Conservation (phyloP, 768 basidiomycete species). For the Amanita pseudoporphyria region DNA sequence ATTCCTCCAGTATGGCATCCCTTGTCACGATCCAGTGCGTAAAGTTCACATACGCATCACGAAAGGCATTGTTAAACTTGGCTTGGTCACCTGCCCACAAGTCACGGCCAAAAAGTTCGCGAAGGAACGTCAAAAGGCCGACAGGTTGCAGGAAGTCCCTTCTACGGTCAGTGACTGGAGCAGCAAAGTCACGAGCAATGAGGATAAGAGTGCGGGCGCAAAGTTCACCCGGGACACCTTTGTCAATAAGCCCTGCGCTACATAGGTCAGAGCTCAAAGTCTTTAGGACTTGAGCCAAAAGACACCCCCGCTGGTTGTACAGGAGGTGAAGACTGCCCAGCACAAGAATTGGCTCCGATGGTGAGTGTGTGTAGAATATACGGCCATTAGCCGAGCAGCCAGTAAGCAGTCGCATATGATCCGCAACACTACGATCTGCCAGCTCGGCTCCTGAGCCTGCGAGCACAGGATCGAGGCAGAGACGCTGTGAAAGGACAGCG, state of each 20-base stretch:
- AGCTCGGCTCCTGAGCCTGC: not conserved
- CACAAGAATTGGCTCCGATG: conserved; percentile 1
- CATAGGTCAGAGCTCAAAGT: conserved; percentile 4
- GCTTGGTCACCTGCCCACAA: too few species aligned
- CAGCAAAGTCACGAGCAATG: too few species aligned
- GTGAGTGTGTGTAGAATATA: not conserved
- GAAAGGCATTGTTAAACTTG: too few species aligned
- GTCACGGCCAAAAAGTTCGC: too few species aligned
- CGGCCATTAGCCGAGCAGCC: not conserved
- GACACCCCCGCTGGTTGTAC: not conserved
- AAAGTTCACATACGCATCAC: not conserved
- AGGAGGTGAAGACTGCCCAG: not conserved
- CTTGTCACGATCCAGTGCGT: conserved; percentile 1
- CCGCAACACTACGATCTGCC: not conserved
- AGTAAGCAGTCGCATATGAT: not conserved
- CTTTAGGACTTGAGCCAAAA: not conserved
- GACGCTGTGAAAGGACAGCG: too few species aligned
- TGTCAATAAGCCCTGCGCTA: conserved; percentile 10
- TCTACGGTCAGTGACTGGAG: too few species aligned
- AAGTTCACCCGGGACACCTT: conserved; percentile 13
- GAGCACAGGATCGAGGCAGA: not conserved
- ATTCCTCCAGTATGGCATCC: not conserved
- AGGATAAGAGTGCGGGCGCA: conserved; percentile 10
- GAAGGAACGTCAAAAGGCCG: too few species aligned
- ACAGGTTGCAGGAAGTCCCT: too few species aligned